phyloP scores from a whole-genome alignment of 768 basidiomycete species.

The Leccinum broughii region DNA sequence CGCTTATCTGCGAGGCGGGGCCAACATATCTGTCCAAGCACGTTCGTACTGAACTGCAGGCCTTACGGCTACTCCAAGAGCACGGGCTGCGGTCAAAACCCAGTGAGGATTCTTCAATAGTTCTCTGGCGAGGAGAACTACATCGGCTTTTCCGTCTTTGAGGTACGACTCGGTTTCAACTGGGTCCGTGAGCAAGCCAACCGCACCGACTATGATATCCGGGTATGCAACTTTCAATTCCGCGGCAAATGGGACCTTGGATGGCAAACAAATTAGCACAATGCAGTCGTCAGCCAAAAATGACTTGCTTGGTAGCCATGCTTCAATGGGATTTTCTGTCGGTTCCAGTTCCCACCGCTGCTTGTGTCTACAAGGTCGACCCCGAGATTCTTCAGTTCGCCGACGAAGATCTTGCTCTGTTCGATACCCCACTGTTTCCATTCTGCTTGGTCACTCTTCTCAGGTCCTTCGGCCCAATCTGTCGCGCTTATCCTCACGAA shows the following conservation, averaged over 20 bases:
- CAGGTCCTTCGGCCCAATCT: constrained; percentile 64
- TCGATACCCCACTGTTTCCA: constrained; percentile 78
- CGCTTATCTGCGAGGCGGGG: neutral
- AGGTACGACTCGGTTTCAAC: constrained; percentile 60
- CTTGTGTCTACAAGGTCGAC: constrained; percentile 79
- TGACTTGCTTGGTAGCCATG: constrained; percentile 62
- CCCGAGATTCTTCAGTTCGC: constrained; percentile 57
- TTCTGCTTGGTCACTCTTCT: constrained; percentile 50
- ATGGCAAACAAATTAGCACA: neutral
- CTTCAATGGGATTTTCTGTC: constrained; percentile 52
- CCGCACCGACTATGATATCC: constrained; percentile 55
- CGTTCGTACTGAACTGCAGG: constrained; percentile 73
- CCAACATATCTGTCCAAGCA: constrained; percentile 47
- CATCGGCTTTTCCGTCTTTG: constrained; percentile 66
- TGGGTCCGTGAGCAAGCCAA: constrained; percentile 72
- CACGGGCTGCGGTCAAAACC: constrained; percentile 58
- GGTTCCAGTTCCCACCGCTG: constrained; percentile 62
- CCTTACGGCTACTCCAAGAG: constrained; percentile 64
- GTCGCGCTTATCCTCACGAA: constrained; percentile 69
- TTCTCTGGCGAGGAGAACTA: constrained; percentile 66
- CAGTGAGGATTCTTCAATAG: constrained; percentile 68
- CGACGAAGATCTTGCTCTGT: constrained; percentile 62
- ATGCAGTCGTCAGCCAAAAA: neutral
- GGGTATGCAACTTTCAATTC: constrained; percentile 62
- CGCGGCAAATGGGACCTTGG: constrained; percentile 67